Percentiles rank a stretch among this genome's conserved stretches.
phyloP scores from a whole-genome alignment of 73 alveolate genomes.

The Urostyla sp. region DNA sequence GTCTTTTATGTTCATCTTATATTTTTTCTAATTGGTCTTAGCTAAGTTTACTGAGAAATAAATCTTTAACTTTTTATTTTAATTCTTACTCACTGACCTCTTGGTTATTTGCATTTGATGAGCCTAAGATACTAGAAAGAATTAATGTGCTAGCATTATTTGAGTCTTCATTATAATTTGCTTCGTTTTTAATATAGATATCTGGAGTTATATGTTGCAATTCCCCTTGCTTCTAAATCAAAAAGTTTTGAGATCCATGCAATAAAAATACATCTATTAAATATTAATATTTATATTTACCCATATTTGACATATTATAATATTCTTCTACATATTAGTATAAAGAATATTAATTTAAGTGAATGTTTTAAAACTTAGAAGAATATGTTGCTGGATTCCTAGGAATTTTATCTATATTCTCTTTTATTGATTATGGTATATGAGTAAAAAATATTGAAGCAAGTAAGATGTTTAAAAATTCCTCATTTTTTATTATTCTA shows the following conservation, averaged over 20 bases:
- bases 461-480: neutral
- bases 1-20: constrained; percentile 19
- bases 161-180: too few species aligned
- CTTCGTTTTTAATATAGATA: too few species aligned
- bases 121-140: neutral
- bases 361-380: neutral
- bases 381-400: constrained; percentile 29
- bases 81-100: constrained; percentile 3
- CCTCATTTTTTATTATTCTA: constrained; percentile 12
- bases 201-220: too few species aligned
- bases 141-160: too few species aligned
- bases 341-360: constrained; percentile 24
- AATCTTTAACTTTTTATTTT: constrained; percentile 19
- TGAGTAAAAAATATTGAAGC: constrained; percentile 5
- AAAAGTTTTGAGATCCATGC: constrained; percentile 31
- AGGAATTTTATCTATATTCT: constrained; percentile 11
- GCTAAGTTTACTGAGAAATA: constrained; percentile 8
- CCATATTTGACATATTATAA: constrained; percentile 23
- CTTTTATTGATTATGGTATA: neutral
- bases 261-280: constrained; percentile 38
- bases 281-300: too few species aligned
- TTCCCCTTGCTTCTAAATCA: too few species aligned
- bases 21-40: constrained; percentile 18
- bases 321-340: constrained; percentile 36
- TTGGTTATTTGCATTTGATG: constrained; percentile 23